A percentile compares a stretch with the other conserved stretches of the same genome.
Evolutionary conservation across 1,139 yeast genomes (phyloP).

Genomic region (Saccharomyces hybrid): DNA sequence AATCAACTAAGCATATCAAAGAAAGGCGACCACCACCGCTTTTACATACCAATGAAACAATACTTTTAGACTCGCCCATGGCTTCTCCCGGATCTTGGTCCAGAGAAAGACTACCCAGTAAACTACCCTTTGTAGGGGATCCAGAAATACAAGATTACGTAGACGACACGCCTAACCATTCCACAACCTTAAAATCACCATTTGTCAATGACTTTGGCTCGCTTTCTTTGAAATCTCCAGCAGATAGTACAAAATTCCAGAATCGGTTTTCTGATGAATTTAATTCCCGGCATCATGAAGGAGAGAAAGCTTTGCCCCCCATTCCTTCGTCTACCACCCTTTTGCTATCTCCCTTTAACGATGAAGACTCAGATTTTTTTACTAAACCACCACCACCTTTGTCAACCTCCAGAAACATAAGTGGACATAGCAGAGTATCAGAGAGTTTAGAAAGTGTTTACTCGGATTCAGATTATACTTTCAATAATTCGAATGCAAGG

Average conservation of each 20-base stretch:
- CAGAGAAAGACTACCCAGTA: slow-evolving; percentile 4
- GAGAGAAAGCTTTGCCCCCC: neutral
- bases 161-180: slow-evolving; percentile 1
- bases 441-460: slow-evolving; percentile 28
- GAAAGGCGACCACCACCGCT: slow-evolving; percentile 15
- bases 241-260: neutral
- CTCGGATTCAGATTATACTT: slow-evolving; percentile 30
- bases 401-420: slow-evolving; percentile 15
- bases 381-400: slow-evolving; percentile 16
- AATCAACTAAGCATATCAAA: neutral
- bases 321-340: slow-evolving; percentile 5
- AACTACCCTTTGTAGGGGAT: slow-evolving; percentile 19
- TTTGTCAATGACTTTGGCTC: slow-evolving; percentile 1
- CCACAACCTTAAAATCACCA: slow-evolving; percentile 3
- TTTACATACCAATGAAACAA: neutral
- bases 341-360: neutral
- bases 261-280: neutral
- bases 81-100: slow-evolving; percentile 2
- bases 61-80: neutral
- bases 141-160: slow-evolving; percentile 3
- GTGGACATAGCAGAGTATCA: slow-evolving; percentile 21
- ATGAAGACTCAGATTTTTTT: slow-evolving; percentile 8
- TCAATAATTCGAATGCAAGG: slow-evolving; percentile 26
- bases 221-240: neutral
- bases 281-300: neutral